Conservation (phyloP, 179 eudicot species). For the Patellifolia procumbens region DNA sequence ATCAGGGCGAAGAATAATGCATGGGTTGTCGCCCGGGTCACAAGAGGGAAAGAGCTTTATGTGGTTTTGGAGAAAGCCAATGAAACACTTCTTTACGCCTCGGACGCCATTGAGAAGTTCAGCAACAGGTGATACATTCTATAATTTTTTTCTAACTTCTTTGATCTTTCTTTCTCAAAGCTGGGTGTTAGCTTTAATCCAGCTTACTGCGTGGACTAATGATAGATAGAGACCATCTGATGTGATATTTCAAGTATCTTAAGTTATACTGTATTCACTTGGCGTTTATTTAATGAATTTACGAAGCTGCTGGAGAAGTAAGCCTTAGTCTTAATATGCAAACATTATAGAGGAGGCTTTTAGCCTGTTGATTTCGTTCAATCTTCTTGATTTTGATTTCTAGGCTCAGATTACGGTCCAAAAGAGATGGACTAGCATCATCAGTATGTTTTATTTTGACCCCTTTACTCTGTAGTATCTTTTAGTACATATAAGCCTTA, state of each 20-base stretch:
- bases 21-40: constrained; percentile 82
- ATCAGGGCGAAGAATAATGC: constrained; percentile 87
- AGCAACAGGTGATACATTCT: constrained; percentile 62
- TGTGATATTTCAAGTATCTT: neutral
- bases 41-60: constrained; percentile 88
- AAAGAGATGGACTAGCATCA: neutral
- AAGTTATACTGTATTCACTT: neutral
- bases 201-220: neutral
- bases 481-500: neutral
- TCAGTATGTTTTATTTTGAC: neutral
- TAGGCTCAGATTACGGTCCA: neutral
- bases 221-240: neutral
- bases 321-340: neutral
- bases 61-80: constrained; percentile 91
- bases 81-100: constrained; percentile 91
- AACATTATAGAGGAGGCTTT: too few relatives aligned
- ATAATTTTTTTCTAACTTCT: too few relatives aligned
- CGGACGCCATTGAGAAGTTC: constrained; percentile 87
- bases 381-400: neutral
- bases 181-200: neutral
- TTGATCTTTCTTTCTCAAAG: too few relatives aligned
- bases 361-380: neutral
- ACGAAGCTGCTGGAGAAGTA: neutral
- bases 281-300: too few relatives aligned
- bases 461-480: neutral